Conservation (phyloP, 192 early-diverging fungal species). For the Bifiguratus adelaidae region DNA sequence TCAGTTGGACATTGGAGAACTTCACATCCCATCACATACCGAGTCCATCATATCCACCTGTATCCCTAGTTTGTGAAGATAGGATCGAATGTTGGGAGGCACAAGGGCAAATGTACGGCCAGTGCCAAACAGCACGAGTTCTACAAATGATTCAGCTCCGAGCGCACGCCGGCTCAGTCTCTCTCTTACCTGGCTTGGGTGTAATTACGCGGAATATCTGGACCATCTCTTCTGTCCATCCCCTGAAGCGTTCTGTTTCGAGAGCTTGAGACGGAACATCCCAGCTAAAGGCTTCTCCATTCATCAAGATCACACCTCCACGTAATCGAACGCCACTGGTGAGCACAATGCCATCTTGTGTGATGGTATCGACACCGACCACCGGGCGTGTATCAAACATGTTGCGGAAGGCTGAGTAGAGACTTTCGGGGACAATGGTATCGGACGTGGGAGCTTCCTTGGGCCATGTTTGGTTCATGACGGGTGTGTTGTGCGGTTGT, state of each 20-base stretch:
- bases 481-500: conserved; percentile 3
- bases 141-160: conserved; percentile 11
- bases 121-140: conserved; percentile 46
- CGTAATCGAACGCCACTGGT: conserved; percentile 29
- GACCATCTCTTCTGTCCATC: conserved; percentile 31
- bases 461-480: conserved; percentile 9
- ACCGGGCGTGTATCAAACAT: conserved; percentile 40
- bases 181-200: conserved; percentile 40
- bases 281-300: conserved; percentile 45
- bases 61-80: conserved; percentile 35
- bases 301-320: conserved; percentile 36
- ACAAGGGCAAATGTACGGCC: conserved; percentile 38
- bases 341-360: conserved; percentile 41
- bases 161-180: background rate
- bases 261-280: conserved; percentile 21
- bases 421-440: conserved; percentile 4
- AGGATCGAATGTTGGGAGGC: conserved; percentile 28
- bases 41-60: conserved; percentile 50
- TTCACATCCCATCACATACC: too few species aligned
- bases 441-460: conserved; percentile 5
- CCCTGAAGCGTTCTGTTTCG: conserved; percentile 9
- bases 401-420: conserved; percentile 34
- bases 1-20: too few species aligned
- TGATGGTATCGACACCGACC: conserved; percentile 28
- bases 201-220: conserved; percentile 42